These are phyloP conservation scores for Podospora pseudoanserina DNA, from an alignment of 495 filamentous ascomycete genomes.

Conservation along the genomic window DNA sequence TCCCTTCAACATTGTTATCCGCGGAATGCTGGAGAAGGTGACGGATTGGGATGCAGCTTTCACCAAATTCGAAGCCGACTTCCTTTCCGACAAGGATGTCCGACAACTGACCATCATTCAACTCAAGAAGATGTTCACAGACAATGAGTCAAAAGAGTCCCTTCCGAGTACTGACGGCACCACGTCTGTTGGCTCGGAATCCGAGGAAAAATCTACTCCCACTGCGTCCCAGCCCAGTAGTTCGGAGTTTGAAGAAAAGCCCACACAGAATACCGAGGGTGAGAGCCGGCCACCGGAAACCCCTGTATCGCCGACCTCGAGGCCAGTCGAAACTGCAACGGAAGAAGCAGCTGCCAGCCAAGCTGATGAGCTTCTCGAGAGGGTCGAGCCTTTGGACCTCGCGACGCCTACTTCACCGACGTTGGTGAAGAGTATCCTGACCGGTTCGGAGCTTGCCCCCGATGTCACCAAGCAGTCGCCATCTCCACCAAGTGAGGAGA, in stretches of 20 bases:
- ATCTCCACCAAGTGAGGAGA: background rate
- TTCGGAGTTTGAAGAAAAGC: slow-evolving; percentile 31
- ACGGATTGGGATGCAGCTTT: slow-evolving; percentile 91
- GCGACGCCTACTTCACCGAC: slow-evolving; percentile 49
- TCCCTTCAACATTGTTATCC: slow-evolving; percentile 80
- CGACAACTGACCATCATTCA: slow-evolving; percentile 85
- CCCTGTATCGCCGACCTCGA: slow-evolving; percentile 27
- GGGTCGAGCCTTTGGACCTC: slow-evolving; percentile 68
- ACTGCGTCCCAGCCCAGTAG: slow-evolving; percentile 28
- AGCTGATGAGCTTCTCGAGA: slow-evolving; percentile 41
- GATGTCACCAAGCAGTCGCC: slow-evolving; percentile 16
- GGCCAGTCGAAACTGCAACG: slow-evolving; percentile 14
- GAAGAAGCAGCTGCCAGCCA: slow-evolving; percentile 17
- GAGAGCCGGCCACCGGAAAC: slow-evolving; percentile 19
- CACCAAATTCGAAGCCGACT: slow-evolving; percentile 84
- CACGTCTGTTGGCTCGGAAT: slow-evolving; percentile 39
- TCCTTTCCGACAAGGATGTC: slow-evolving; percentile 98
- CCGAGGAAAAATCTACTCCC: slow-evolving; percentile 41
- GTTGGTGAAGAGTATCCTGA: slow-evolving; percentile 10
- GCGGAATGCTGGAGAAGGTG: slow-evolving; percentile 87
- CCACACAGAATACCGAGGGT: slow-evolving; percentile 20
- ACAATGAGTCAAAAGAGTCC: slow-evolving; percentile 73
- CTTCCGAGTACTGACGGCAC: slow-evolving; percentile 61
- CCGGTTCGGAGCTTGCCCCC: slow-evolving; percentile 14
- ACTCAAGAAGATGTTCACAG: slow-evolving; percentile 90